Conservation (phyloP, 768 basidiomycete species). For the Xerocomellus chrysenteron region DNA sequence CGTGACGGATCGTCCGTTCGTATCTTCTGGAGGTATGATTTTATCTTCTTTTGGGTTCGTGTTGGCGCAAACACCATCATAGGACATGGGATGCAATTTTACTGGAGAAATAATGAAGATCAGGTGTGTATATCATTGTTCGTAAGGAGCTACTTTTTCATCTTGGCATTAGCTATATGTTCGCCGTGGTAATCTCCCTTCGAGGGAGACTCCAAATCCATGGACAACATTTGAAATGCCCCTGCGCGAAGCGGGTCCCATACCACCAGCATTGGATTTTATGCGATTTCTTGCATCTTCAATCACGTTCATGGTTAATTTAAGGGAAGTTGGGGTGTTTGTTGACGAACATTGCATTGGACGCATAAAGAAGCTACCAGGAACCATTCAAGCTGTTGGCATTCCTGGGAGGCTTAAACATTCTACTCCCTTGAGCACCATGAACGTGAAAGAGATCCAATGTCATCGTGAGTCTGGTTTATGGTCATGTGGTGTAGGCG, state of each 20-base stretch:
- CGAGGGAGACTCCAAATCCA: constrained; percentile 17
- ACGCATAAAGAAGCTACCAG: constrained; percentile 57
- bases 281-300: constrained; percentile 89
- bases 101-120: background rate
- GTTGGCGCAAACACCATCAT: background rate
- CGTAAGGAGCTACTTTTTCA: background rate
- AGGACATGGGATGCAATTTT: background rate
- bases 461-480: constrained; percentile 30
- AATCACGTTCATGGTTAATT: constrained; percentile 84
- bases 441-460: constrained; percentile 60
- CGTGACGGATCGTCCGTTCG: constrained; percentile 42
- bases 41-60: background rate
- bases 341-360: constrained; percentile 73
- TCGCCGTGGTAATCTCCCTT: background rate
- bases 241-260: constrained; percentile 70
- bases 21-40: background rate
- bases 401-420: constrained; percentile 55
- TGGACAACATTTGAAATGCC: constrained; percentile 91
- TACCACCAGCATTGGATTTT: constrained; percentile 80
- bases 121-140: background rate
- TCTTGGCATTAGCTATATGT: background rate
- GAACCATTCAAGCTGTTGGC: constrained; percentile 44
- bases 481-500: background rate
- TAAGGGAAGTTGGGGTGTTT: constrained; percentile 72
- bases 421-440: constrained; percentile 55